phyloP scores from a whole-genome alignment of 208 protist species.

The Wallacemonas collosoma region DNA sequence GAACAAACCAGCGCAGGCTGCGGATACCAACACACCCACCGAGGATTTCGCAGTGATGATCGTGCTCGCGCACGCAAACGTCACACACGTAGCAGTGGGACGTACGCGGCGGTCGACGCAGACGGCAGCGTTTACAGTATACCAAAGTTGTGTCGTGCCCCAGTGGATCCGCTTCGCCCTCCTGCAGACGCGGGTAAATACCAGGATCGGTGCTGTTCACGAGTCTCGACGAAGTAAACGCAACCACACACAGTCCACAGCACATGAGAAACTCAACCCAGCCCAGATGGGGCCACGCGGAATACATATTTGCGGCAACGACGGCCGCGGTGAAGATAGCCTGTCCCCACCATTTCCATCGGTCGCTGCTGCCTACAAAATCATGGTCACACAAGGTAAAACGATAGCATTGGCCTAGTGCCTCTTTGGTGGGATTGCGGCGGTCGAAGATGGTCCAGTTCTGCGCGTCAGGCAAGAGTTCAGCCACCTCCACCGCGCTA shows the following conservation, averaged over 20 bases:
- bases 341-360: slow-evolving; percentile 32
- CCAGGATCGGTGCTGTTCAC: slow-evolving; percentile 72
- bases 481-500: background rate
- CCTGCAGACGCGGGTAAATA: slow-evolving; percentile 71
- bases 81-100: slow-evolving; percentile 66
- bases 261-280: slow-evolving; percentile 45
- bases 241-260: slow-evolving; percentile 35
- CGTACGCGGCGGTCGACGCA: slow-evolving; percentile 40
- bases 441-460: slow-evolving; percentile 23
- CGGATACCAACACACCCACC: slow-evolving; percentile 75
- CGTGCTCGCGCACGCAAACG: slow-evolving; percentile 80
- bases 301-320: slow-evolving; percentile 50
- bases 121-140: slow-evolving; percentile 66
- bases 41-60: slow-evolving; percentile 84
- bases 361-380: slow-evolving; percentile 45
- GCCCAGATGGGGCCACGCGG: slow-evolving; percentile 47
- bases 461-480: background rate
- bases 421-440: slow-evolving; percentile 35
- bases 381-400: slow-evolving; percentile 24
- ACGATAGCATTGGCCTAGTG: slow-evolving; percentile 41
- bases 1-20: slow-evolving; percentile 32
- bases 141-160: slow-evolving; percentile 42
- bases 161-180: slow-evolving; percentile 61
- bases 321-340: slow-evolving; percentile 51
- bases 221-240: slow-evolving; percentile 50